These are phyloP conservation scores for Rhodotorula diobovata DNA, from an alignment of 768 basidiomycete species.

Conservation along the genomic window DNA sequence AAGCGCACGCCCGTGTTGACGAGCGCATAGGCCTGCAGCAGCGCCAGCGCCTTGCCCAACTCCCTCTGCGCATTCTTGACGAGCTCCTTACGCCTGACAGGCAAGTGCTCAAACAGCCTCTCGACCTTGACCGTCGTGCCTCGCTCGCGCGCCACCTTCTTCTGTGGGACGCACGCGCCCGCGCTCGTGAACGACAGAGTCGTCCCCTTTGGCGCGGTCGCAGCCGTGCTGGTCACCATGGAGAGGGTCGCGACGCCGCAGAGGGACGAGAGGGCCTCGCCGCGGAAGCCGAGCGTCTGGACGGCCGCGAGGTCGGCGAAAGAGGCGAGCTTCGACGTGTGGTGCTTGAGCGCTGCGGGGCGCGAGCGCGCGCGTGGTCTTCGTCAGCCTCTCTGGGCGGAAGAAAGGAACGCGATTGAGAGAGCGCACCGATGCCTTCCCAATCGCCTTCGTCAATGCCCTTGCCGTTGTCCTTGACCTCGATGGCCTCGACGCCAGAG, in stretches of 20 bases:
- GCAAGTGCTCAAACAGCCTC: constrained; percentile 71
- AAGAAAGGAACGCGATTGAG: too few species aligned
- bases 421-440: constrained; percentile 64
- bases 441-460: constrained; percentile 77
- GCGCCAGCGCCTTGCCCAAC: constrained; percentile 72
- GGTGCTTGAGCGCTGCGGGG: constrained; percentile 73
- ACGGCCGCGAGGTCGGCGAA: constrained; percentile 70
- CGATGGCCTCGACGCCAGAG: constrained; percentile 71
- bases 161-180: constrained; percentile 25
- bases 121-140: constrained; percentile 77
- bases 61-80: constrained; percentile 84
- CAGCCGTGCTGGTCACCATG: constrained; percentile 67
- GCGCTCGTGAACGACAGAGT: constrained; percentile 52
- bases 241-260: constrained; percentile 61
- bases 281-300: constrained; percentile 85
- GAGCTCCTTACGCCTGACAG: constrained; percentile 87
- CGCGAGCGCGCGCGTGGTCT: neutral
- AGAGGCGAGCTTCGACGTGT: constrained; percentile 82
- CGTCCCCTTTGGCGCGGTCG: constrained; percentile 71
- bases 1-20: constrained; percentile 68
- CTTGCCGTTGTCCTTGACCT: constrained; percentile 86
- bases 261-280: constrained; percentile 89
- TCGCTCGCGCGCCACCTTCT: constrained; percentile 45
- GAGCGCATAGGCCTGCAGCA: constrained; percentile 83
- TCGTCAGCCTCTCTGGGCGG: neutral